Base-by-base conservation (phyloP, 1,139 yeast genomes). In the Magnusiomyces ingens region DNA sequence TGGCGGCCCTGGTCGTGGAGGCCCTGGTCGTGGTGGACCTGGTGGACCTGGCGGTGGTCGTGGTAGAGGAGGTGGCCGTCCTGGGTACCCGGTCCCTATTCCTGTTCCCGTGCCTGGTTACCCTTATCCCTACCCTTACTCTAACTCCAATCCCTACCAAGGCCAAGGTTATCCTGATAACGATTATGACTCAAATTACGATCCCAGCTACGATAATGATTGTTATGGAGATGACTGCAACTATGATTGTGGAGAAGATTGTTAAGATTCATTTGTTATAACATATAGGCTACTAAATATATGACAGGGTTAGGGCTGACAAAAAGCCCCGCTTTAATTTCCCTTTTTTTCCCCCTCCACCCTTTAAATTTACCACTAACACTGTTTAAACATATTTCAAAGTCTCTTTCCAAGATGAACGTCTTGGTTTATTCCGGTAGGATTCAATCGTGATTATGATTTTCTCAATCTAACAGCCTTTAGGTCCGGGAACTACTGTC, bases 401-500 rank as follows among this genome's bases (percentile, higher is more conserved):
- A 26, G 32, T 26, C 32, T 26, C 32, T 26, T 26, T 44, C 21
- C n/a, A 45, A 44, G 19, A 86, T 87, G 95, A 88, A 88, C 69
- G 94, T 87, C 10, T 73, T 88, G 35, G 86, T 88, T 1, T 88
- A 88, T 63, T 76, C 90, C 2, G 84, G 80, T 64, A 54, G 49
- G 68, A 32, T 45, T 43, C 50, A 43, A 46, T 17, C 10, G 4
- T 43, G 32, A 40, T 15, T 26, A 26, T 22, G 17, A n/a, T 32
- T 18, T 15, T 18, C 29, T 21, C 21, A 12, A 10, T 12, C 26
- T 35, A n/a, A 22, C 21, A 22, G 17, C 26, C 5, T 40, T 12
- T 37, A 52, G 93, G 94, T 5, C 85, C 88, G 0, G 98, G 99
- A 0, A 80, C 97, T 10, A 87, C 97, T 0, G 75, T 85, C 1